phyloP scores from a whole-genome alignment of 108 stramenopile species.

The Schizochytrium sp. region DNA sequence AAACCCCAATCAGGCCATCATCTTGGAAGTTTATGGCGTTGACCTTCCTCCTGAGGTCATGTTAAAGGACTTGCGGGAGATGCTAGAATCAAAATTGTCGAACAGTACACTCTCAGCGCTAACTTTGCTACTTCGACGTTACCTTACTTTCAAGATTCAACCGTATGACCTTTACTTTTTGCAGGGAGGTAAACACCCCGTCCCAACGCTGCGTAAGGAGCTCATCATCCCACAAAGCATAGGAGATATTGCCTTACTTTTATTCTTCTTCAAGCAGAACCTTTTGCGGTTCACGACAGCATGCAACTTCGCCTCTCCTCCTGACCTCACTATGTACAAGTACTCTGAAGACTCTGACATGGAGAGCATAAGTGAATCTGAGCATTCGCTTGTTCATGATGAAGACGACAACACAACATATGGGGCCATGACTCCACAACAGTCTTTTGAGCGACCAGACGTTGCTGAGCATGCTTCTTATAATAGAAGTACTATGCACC shows the following conservation, averaged over 20 bases:
- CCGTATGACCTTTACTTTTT: constrained; percentile 13
- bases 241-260: neutral
- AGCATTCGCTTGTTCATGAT: neutral
- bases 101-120: neutral
- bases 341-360: neutral
- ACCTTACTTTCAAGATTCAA: constrained; percentile 18
- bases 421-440: neutral
- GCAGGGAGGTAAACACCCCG: neutral
- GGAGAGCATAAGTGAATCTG: neutral
- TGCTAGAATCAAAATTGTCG: neutral
- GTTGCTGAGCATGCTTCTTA: too few species aligned
- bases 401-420: neutral
- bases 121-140: neutral
- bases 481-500: too few species aligned
- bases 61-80: neutral
- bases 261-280: constrained; percentile 18
- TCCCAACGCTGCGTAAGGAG: neutral
- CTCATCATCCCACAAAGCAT: neutral
- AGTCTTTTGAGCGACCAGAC: too few species aligned
- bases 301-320: neutral
- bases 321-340: neutral
- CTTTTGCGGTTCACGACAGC: neutral
- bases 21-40: constrained; percentile 44
- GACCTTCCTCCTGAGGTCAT: constrained; percentile 15
- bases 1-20: neutral